Evolutionary conservation across 108 stramenopile species (phyloP), one percentile per base, ranked within the genome.

Genomic region (Nitzschia palea): DNA sequence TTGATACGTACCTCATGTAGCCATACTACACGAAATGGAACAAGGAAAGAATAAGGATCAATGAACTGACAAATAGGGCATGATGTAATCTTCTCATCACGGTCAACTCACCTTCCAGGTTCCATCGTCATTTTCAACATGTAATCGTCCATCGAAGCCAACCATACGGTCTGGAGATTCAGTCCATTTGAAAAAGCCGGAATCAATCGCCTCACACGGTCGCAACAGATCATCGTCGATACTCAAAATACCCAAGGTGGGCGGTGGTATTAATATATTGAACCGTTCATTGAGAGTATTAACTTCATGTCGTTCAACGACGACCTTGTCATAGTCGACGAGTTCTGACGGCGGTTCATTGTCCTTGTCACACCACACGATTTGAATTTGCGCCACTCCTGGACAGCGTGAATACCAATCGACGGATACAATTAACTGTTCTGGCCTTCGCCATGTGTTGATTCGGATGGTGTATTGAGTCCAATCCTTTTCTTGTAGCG

Each of bases 271-370:
- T 25, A 88, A 44, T 5, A 94, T 76, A 32, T 73, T 71, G 52
- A 89, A 94, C 3, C 93, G 78, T 42, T 91, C 93, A 73, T 94
- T 94, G 42, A 94, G 53, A 1, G 84, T 80, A 65, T 94, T 91
- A 9, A 67, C 70, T 12, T 62, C 63, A 56, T 94, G 93, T 26
- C 65, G 56, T 65, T 94, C 93, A 2, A 94, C 57, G 14, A 83
- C 65, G 2, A 91, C 76, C 26, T 80, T 84, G 22, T 30, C 44
- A 47, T 72, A 67, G 1, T 70, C 45, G 26, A 33, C 12, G 9
- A 77, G 28, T 45, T 71, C 73, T 14, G 17, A 29, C 0, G 77
- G 77, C 26, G 78, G 75, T 34, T 76, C 71, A 20, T 61, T 74
- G 42, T 74, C 68, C 25, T 73, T 15, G 35, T 77, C 80, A 52